A percentile compares a stretch with the other conserved stretches of the same genome.
Evolutionary conservation across 768 basidiomycete genomes (phyloP).

Genomic region (Amanita phalloides): DNA sequence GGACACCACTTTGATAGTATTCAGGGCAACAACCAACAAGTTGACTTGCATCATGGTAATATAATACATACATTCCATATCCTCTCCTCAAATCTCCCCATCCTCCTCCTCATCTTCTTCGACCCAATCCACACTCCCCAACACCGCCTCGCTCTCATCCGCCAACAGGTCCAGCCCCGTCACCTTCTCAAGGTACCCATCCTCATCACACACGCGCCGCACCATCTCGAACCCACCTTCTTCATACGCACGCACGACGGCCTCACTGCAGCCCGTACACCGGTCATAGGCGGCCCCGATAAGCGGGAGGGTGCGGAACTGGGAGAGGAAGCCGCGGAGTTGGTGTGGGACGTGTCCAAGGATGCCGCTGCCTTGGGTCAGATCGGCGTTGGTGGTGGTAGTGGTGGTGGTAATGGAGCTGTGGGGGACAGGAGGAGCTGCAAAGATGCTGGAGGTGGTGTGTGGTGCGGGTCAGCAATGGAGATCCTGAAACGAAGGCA

Average conservation of each 20-base stretch:
- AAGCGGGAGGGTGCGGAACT: slow-evolving; percentile 78
- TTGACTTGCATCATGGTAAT: no score
- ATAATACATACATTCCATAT: no score
- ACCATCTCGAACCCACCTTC: slow-evolving; percentile 74
- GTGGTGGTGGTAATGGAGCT: background rate
- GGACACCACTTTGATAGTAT: no score
- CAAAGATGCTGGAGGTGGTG: slow-evolving; percentile 25
- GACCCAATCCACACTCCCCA: slow-evolving; percentile 73
- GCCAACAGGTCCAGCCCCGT: slow-evolving; percentile 76
- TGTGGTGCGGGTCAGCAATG: background rate
- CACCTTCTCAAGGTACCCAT: slow-evolving; percentile 58
- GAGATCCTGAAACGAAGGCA: background rate
- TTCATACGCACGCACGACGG: slow-evolving; percentile 74
- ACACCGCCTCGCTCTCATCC: slow-evolving; percentile 57
- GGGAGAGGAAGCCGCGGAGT: slow-evolving; percentile 79
- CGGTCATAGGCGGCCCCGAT: slow-evolving; percentile 77
- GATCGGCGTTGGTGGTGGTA: slow-evolving; percentile 3
- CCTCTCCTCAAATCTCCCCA: no score
- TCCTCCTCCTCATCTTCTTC: slow-evolving; percentile 41
- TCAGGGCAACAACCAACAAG: no score
- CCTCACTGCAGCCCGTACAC: slow-evolving; percentile 87
- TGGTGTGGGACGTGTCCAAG: slow-evolving; percentile 92
- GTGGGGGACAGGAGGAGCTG: slow-evolving; percentile 57
- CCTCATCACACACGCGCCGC: slow-evolving; percentile 73
- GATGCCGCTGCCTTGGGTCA: slow-evolving; percentile 24